Conservation (phyloP, 2,329 filamentous ascomycete species). For the Phaeosphaeriaceae sp. region DNA sequence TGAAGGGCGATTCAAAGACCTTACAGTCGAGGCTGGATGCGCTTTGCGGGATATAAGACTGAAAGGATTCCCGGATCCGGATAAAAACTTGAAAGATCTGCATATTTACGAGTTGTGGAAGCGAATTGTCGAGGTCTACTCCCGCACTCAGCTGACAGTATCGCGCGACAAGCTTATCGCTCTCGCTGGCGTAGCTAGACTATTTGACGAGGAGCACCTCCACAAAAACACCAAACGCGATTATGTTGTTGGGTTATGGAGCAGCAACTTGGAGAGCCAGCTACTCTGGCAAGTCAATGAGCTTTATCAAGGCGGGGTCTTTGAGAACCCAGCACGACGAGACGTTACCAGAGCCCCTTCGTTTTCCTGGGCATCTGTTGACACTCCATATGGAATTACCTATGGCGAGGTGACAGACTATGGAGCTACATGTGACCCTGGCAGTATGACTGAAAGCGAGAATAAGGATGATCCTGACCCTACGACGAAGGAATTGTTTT, state of each 20-base stretch:
- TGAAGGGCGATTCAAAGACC: constrained; percentile 8
- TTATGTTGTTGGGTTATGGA: constrained; percentile 28
- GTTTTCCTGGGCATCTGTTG: constrained; percentile 28
- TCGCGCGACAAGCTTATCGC: constrained; percentile 23
- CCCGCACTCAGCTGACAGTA: constrained; percentile 10
- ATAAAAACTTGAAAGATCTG: constrained; percentile 5
- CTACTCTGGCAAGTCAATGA: constrained; percentile 22
- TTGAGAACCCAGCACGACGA: constrained; percentile 4
- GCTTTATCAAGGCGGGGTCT: not conserved
- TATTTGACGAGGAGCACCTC: constrained; percentile 4
- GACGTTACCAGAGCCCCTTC: constrained; percentile 17
- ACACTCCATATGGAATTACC: constrained; percentile 18
- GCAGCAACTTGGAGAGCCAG: constrained; percentile 18
- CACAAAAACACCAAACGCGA: not conserved
- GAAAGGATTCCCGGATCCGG: constrained; percentile 3
- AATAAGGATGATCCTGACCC: not conserved
- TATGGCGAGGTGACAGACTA: constrained; percentile 20
- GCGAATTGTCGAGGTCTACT: constrained; percentile 23
- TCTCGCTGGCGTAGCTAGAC: constrained; percentile 20
- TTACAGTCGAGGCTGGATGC: not conserved
- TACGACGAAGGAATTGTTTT: not conserved
- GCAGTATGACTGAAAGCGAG: not conserved
- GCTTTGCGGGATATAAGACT: constrained; percentile 5
- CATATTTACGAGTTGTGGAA: constrained; percentile 20
- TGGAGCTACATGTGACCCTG: not conserved